Percentiles rank a stretch among this genome's conserved stretches.
phyloP scores from a whole-genome alignment of 1,284 basidiomycete species.

The Vanrija pseudolonga region DNA sequence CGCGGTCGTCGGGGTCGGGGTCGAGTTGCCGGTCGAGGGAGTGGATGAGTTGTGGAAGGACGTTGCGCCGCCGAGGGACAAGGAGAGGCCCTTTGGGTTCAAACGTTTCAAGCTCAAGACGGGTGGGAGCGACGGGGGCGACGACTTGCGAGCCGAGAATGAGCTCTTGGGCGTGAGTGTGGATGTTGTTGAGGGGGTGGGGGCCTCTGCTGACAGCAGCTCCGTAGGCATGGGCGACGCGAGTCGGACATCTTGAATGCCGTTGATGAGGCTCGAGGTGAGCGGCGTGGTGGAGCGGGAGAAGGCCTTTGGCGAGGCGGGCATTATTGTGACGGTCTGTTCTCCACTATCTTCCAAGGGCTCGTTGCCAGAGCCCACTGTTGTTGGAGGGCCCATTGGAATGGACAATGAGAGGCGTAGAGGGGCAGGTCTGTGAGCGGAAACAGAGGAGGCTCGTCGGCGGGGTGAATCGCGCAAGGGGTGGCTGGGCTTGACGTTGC shows the following conservation, averaged over 20 bases:
- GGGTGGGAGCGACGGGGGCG: slow-evolving; percentile 18
- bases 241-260: slow-evolving; percentile 13
- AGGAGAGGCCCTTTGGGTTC: slow-evolving; percentile 39
- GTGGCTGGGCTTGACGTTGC: too few relatives aligned
- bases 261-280: slow-evolving; percentile 6
- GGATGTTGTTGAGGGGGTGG: not conserved
- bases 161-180: not conserved
- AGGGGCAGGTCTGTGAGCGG: too few relatives aligned
- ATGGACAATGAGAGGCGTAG: too few relatives aligned
- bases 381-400: too few relatives aligned
- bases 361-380: too few relatives aligned
- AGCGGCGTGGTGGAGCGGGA: not conserved
- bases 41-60: slow-evolving; percentile 17
- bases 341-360: too few relatives aligned
- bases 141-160: not conserved
- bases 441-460: too few relatives aligned
- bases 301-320: too few relatives aligned
- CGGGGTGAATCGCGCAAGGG: too few relatives aligned
- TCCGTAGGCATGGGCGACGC: not conserved
- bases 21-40: slow-evolving; percentile 4
- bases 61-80: slow-evolving; percentile 25
- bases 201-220: not conserved
- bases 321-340: too few relatives aligned
- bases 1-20: slow-evolving; percentile 12
- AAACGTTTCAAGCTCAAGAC: slow-evolving; percentile 27